These are phyloP conservation scores for Tetrahymena thermophila DNA, from an alignment of 73 alveolate species.

Conservation along the genomic window DNA sequence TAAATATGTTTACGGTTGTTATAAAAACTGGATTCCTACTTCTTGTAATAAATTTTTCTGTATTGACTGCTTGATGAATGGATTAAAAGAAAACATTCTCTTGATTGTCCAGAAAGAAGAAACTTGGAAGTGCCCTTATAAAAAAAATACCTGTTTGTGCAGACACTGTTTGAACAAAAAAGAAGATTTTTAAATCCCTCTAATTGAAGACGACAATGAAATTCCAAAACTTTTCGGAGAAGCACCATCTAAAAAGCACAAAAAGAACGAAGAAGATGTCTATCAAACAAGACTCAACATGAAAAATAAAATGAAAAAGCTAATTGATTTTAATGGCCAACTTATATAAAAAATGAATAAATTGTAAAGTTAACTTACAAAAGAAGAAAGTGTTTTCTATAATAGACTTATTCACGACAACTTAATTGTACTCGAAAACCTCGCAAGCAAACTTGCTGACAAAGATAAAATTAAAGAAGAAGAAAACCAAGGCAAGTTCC, in stretches of 20 bases:
- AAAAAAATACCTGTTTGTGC: background rate
- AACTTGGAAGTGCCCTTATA: background rate
- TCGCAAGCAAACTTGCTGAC: background rate
- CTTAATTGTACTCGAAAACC: background rate
- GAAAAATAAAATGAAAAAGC: background rate
- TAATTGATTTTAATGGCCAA: background rate
- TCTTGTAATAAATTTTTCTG: background rate
- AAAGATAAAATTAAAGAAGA: background rate
- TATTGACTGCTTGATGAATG: background rate
- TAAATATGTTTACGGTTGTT: background rate
- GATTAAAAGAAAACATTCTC: background rate
- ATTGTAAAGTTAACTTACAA: background rate
- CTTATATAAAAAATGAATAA: background rate
- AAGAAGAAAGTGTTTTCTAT: background rate
- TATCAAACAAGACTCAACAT: background rate
- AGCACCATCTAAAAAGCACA: background rate
- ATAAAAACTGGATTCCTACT: background rate
- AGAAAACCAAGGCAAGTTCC: background rate
- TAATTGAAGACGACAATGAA: background rate
- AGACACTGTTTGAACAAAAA: background rate
- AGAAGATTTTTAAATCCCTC: background rate
- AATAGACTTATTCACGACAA: background rate
- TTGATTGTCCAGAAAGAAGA: background rate
- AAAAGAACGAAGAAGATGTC: background rate
- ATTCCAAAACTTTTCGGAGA: background rate